These are phyloP conservation scores for Zygosaccharomyces sapae DNA, from an alignment of 1,139 yeast species.

Conservation along the genomic window DNA sequence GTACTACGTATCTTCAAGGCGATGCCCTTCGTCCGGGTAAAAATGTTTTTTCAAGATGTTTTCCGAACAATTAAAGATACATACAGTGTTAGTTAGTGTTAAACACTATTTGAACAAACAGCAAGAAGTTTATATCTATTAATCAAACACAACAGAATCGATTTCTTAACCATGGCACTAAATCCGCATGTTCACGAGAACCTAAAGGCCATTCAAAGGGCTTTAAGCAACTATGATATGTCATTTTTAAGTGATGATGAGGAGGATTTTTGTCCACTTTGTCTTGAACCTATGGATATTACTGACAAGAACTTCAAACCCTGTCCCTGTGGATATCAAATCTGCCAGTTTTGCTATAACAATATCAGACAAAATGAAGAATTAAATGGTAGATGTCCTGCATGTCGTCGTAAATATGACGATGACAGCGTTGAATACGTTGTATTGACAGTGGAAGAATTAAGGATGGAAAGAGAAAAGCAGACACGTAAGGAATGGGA, in stretches of 20 bases:
- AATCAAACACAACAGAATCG: neutral
- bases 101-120: neutral
- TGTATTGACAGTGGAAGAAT: conserved; percentile 78
- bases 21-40: conserved; percentile 1
- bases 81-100: neutral
- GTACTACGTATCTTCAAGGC: too few species aligned
- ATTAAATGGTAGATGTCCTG: conserved; percentile 94
- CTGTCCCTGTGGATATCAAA: conserved; percentile 98
- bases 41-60: neutral
- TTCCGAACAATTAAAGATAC: neutral
- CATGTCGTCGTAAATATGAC: conserved; percentile 90
- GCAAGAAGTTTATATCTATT: neutral
- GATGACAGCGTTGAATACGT: conserved; percentile 90
- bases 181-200: conserved; percentile 31
- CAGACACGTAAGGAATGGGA: conserved; percentile 80
- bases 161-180: conserved; percentile 17
- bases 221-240: conserved; percentile 34
- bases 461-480: conserved; percentile 70
- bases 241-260: conserved; percentile 36
- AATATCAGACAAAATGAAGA: conserved; percentile 94
- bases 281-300: conserved; percentile 96
- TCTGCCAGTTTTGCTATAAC: conserved; percentile 97
- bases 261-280: conserved; percentile 62
- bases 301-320: conserved; percentile 96
- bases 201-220: conserved; percentile 30